phyloP scores from a whole-genome alignment of 768 basidiomycete species.

The Rhizopogon rudus region DNA sequence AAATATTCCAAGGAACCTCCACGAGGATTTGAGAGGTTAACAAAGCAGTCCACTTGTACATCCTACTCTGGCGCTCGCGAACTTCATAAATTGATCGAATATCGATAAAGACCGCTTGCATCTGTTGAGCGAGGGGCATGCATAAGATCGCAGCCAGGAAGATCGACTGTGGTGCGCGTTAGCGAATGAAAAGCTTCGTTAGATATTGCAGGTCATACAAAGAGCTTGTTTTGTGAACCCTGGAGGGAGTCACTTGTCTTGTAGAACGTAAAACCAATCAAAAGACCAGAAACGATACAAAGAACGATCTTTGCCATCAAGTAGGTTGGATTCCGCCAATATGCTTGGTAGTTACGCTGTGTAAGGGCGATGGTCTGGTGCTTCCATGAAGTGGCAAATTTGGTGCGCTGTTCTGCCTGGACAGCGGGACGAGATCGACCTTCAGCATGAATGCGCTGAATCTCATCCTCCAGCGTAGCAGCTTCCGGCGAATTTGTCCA shows the following conservation, averaged over 20 bases:
- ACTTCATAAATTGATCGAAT: constrained; percentile 62
- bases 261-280: constrained; percentile 63
- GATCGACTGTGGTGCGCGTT: constrained; percentile 33
- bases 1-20: constrained; percentile 59
- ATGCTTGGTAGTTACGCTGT: constrained; percentile 37
- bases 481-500: constrained; percentile 53
- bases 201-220: constrained; percentile 35
- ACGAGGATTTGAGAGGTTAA: constrained; percentile 50
- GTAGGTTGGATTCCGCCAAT: constrained; percentile 59
- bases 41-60: constrained; percentile 62
- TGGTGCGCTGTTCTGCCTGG: constrained; percentile 30
- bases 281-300: constrained; percentile 48
- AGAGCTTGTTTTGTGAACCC: constrained; percentile 63
- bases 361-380: constrained; percentile 43
- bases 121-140: constrained; percentile 56
- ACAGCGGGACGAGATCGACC: constrained; percentile 39
- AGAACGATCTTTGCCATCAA: constrained; percentile 53
- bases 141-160: constrained; percentile 50
- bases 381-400: constrained; percentile 51
- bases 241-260: constrained; percentile 47
- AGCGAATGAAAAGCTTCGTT: background rate
- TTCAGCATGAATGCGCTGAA: constrained; percentile 43
- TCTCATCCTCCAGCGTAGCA: constrained; percentile 28
- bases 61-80: constrained; percentile 58
- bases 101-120: constrained; percentile 56